Base-by-base conservation (phyloP, 371 early-diverging fungal genomes). In the Mucor mucedo region DNA sequence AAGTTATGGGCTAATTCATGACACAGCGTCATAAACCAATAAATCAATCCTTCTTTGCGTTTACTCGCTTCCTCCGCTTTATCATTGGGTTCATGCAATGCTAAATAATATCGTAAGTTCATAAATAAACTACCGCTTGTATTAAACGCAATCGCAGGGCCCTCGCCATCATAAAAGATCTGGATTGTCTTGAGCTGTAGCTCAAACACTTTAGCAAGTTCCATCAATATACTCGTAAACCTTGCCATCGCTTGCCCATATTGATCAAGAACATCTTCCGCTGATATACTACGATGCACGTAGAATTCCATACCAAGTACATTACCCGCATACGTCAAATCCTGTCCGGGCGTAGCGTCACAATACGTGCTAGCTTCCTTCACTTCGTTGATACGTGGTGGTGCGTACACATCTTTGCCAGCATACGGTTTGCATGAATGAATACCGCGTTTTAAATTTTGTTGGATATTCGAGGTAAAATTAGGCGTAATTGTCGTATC, bases 1-100 rank as follows among this genome's bases (percentile, higher is more conserved):
- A 94, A 93, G 65, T 94, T 91, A 68, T 96, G 96, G 3, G 91
- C 95, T 60, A 96, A 70, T 73, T 95, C 96, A 70, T 96, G 96
- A 64, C 93, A 91, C n/a, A 86, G 70, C 2, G 87, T 90, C 87
- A 94, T 88, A 70, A 91, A 95, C 95, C 94, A 94, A 68, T 91
- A 93, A 54, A 88, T 89, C 62, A 85, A 60, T 0, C 84, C 82
- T 33, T 90, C 89, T 21, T 77, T 76, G 4, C 68, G 62, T 49
- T 84, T 81, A 41, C 57, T 53, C 35, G 44, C 58, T 48, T 62
- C 55, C 35, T 66, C 68, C 0, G 66, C 54, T 1, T n/a, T 27
- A 2, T 55, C 16, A 1, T 28, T 21, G 0, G 62, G 35, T 52
- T 84, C 86, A 60, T 92, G 92, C 55, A 94, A 68, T 0, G 84